Base-by-base conservation (phyloP, 345 rosid species). In the Pistacia atlantica region DNA sequence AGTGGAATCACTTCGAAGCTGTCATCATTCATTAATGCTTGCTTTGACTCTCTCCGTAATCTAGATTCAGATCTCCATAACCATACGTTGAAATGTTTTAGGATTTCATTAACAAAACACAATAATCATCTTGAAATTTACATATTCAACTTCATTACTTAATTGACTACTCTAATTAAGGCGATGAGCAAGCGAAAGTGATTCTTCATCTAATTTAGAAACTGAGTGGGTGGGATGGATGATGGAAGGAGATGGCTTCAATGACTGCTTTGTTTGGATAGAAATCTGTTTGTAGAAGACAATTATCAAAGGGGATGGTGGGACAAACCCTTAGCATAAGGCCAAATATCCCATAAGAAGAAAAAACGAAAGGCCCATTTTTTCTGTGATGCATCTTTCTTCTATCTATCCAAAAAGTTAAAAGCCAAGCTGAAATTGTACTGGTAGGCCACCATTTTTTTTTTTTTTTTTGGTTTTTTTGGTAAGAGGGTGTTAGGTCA, bases 281-380 rank as follows among this genome's bases (percentile, higher is more conserved):
- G n/a, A 42, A 63, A 10, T 5, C 33, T 17, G 38, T 48, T 14
- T 45, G 65, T 16, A 14, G 35, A 42, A 37, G 51, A 11, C 22
- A 4, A 54, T 55, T 35, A 35, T 55, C 49, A 35, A 4, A 35
- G 16, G 35, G 58, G 3, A 45, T 55, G 76, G 80, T 77, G 75
- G 76, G 64, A 65, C 67, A 64, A 77, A 42, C 42, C 35, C 33
- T 31, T 57, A 12, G 10, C 71, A 16, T 12, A 52, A 17, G 65
- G 25, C 71, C 33, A n/a, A 20, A 28, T 61, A 5, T 13, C 4
- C 46, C 9, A 58, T 22, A 58, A 58, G 2, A 58, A 60, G 38
- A 61, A 28, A 5, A 28, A 28, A 61, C n/a, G 2, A 10, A 18
- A 28, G 35, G 4, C 38, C 65, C 38, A 28, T 28, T 11, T 42